Conservation (phyloP, 306 rosid species). For the Trichosanthes cucumerina region DNA sequence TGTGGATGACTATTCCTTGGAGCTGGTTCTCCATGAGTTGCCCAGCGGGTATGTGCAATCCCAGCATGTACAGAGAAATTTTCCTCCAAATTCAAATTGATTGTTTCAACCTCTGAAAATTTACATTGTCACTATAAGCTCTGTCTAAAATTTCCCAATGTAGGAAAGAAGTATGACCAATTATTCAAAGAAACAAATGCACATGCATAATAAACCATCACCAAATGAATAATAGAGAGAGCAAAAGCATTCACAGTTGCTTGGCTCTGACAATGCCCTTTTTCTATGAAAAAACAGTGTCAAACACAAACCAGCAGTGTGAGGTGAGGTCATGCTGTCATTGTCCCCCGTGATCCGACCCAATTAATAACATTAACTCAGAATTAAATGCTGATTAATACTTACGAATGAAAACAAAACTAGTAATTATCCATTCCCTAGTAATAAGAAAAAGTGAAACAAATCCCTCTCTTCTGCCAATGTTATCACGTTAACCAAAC, state of each 20-base stretch:
- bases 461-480: not conserved
- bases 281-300: not conserved
- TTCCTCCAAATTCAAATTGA: conserved; percentile 59
- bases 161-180: not conserved
- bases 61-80: conserved; percentile 60
- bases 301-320: not conserved
- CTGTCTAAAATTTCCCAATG: not conserved
- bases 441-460: not conserved
- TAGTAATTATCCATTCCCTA: not conserved
- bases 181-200: not conserved
- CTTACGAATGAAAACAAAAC: not conserved
- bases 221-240: not conserved
- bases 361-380: not conserved
- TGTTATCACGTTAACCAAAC: conserved; percentile 11
- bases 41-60: conserved; percentile 98
- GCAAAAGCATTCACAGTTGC: not conserved
- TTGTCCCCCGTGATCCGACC: not conserved
- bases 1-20: conserved; percentile 93
- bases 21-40: conserved; percentile 97
- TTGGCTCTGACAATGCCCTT: not conserved
- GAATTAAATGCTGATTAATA: not conserved
- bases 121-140: not conserved
- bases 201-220: not conserved
- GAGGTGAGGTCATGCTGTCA: conserved; percentile 12
- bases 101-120: conserved; percentile 53